Conservation (phyloP, 1,284 basidiomycete genomes). For the Mycena citricolor region DNA sequence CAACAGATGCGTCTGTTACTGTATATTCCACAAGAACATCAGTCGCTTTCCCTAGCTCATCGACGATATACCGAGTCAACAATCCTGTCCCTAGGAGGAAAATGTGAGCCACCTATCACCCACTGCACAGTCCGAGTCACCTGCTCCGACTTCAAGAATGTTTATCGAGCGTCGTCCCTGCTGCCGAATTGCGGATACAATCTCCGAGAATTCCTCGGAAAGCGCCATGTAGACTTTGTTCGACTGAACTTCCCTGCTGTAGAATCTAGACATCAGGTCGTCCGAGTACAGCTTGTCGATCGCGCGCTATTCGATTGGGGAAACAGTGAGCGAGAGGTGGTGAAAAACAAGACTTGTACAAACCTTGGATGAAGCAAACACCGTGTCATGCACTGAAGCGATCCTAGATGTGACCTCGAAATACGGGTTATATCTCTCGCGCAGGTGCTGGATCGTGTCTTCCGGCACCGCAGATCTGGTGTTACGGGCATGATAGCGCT, state of each 20-base stretch:
- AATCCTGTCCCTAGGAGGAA: conserved; percentile 2
- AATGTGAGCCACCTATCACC: neutral
- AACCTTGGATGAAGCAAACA: too few relatives aligned
- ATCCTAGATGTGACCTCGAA: too few relatives aligned
- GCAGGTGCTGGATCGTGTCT: too few relatives aligned
- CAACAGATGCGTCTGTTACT: conserved; percentile 9
- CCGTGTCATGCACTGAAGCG: too few relatives aligned
- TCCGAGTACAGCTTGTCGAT: too few relatives aligned
- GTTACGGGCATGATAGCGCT: too few relatives aligned
- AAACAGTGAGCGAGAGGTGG: too few relatives aligned
- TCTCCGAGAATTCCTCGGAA: neutral
- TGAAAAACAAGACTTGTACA: too few relatives aligned
- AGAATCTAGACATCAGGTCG: too few relatives aligned
- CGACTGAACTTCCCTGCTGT: neutral
- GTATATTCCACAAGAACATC: conserved; percentile 10
- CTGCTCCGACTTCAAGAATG: conserved; percentile 19
- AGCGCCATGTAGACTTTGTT: neutral
- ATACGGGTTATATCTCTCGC: too few relatives aligned
- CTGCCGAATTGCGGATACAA: neutral
- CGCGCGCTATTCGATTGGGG: too few relatives aligned
- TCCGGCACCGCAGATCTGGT: too few relatives aligned
- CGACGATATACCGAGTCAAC: conserved; percentile 4
- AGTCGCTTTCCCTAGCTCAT: neutral
- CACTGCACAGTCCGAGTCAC: neutral
- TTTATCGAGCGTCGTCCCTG: conserved; percentile 7